These are phyloP conservation scores for Pulveroboletus sp. DNA, from an alignment of 768 basidiomycete genomes.

Conservation along the genomic window DNA sequence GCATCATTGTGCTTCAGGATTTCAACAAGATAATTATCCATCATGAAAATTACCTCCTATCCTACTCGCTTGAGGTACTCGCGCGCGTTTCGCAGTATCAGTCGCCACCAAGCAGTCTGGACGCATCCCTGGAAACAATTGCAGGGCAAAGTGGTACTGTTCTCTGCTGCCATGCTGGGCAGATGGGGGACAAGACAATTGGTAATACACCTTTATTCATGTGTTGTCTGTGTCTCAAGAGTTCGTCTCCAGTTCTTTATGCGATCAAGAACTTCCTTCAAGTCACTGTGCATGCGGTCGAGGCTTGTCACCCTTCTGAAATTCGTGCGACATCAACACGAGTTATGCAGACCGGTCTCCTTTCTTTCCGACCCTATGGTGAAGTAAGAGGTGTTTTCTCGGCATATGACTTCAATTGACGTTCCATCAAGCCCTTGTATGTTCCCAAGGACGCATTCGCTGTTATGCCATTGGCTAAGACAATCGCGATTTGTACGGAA, in stretches of 20 bases:
- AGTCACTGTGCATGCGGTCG: slow-evolving; percentile 57
- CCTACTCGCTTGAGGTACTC: slow-evolving; percentile 73
- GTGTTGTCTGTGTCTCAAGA: slow-evolving; percentile 4
- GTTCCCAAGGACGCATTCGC: slow-evolving; percentile 70
- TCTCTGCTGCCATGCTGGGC: slow-evolving; percentile 58
- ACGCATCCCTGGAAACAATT: slow-evolving; percentile 61
- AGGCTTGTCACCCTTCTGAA: slow-evolving; percentile 47
- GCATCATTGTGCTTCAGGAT: slow-evolving; percentile 55
- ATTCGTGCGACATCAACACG: slow-evolving; percentile 36
- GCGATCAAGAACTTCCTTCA: slow-evolving; percentile 61
- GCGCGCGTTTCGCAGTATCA: slow-evolving; percentile 55
- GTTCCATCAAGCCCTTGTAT: slow-evolving; percentile 50
- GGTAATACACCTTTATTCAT: slow-evolving; percentile 38
- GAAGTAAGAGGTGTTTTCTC: slow-evolving; percentile 45
- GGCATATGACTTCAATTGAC: not conserved
- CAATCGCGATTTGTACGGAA: slow-evolving; percentile 62
- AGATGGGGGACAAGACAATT: slow-evolving; percentile 51
- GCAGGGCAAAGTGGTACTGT: slow-evolving; percentile 53
- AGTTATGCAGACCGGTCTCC: slow-evolving; percentile 17
- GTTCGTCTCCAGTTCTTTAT: slow-evolving; percentile 55
- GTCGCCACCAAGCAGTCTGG: slow-evolving; percentile 43
- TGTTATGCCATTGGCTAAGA: slow-evolving; percentile 57
- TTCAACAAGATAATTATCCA: slow-evolving; percentile 72
- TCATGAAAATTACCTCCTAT: slow-evolving; percentile 50
- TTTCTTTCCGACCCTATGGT: slow-evolving; percentile 61